Evolutionary conservation across 805 yeast genomes (phyloP).

Genomic region (Yamadazyma ubonensis): DNA sequence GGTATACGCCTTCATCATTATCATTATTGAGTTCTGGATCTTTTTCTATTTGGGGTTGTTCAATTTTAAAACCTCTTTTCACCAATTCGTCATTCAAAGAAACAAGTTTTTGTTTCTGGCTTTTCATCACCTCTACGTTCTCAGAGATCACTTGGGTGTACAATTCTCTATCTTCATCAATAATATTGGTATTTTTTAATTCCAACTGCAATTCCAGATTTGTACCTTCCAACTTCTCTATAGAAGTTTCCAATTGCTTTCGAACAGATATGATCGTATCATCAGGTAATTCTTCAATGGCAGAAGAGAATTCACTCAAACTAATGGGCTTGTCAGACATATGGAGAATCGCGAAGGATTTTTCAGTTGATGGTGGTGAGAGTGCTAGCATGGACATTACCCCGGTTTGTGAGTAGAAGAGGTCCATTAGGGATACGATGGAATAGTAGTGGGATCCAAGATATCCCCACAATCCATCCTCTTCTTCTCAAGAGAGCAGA

Average conservation of each 20-base stretch:
- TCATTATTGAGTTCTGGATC: neutral
- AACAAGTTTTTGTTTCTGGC: conserved; percentile 47
- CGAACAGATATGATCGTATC: conserved; percentile 23
- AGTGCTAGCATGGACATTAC: too few relatives aligned
- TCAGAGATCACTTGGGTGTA: conserved; percentile 58
- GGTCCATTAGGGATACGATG: too few relatives aligned
- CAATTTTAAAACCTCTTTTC: conserved; percentile 33
- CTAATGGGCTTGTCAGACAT: conserved; percentile 23
- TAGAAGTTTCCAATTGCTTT: conserved; percentile 34
- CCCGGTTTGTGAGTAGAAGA: too few relatives aligned
- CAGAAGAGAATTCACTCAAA: conserved; percentile 46
- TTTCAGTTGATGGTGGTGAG: neutral
- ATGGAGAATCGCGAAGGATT: neutral
- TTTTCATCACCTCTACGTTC: conserved; percentile 52
- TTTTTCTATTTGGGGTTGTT: neutral
- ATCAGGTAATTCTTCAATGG: conserved; percentile 54
- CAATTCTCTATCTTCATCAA: conserved; percentile 45
- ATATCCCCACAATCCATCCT: conserved; percentile 38
- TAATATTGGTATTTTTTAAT: conserved; percentile 23
- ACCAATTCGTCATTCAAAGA: conserved; percentile 48
- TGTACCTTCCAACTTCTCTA: conserved; percentile 50
- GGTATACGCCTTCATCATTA: conserved; percentile 19
- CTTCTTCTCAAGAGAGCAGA: conserved; percentile 38
- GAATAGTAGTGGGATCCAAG: too few relatives aligned
- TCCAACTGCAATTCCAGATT: conserved; percentile 48